Conservation (phyloP, 306 rosid species). For the Prunus davidiana region DNA sequence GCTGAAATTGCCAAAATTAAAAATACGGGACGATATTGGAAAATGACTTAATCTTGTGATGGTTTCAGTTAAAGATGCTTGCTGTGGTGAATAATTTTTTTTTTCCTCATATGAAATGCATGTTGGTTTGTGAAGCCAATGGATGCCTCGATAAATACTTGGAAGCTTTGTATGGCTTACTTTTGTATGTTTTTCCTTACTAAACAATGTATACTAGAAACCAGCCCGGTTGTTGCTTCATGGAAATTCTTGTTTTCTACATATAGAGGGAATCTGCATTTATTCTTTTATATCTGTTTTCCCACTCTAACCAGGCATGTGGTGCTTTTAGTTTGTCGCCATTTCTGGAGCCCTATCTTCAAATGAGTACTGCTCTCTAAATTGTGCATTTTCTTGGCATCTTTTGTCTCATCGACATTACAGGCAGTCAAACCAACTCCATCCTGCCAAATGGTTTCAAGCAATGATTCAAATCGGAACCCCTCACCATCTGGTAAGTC, state of each 20-base stretch:
- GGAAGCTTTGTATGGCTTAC: neutral
- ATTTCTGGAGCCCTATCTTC: slow-evolving; percentile 1
- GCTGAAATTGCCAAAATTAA: no score
- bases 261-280: neutral
- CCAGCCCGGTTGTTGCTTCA: neutral
- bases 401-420: slow-evolving; percentile 22
- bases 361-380: slow-evolving; percentile 15
- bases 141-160: neutral
- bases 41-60: no score
- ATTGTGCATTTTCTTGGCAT: slow-evolving; percentile 15
- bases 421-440: slow-evolving; percentile 54
- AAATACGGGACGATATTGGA: no score
- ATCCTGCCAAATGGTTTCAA: slow-evolving; percentile 27
- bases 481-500: slow-evolving; percentile 43
- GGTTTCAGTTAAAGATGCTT: no score
- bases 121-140: neutral
- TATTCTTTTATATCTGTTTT: neutral
- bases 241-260: neutral
- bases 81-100: no score
- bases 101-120: neutral
- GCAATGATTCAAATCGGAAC: slow-evolving; percentile 44
- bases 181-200: neutral
- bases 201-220: neutral
- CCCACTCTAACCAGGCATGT: neutral
- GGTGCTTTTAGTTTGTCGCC: neutral